Evolutionary conservation across 352 stramenopile genomes (phyloP), one percentile per base, ranked within the genome.

Genomic region (Phytophthora quininea): DNA sequence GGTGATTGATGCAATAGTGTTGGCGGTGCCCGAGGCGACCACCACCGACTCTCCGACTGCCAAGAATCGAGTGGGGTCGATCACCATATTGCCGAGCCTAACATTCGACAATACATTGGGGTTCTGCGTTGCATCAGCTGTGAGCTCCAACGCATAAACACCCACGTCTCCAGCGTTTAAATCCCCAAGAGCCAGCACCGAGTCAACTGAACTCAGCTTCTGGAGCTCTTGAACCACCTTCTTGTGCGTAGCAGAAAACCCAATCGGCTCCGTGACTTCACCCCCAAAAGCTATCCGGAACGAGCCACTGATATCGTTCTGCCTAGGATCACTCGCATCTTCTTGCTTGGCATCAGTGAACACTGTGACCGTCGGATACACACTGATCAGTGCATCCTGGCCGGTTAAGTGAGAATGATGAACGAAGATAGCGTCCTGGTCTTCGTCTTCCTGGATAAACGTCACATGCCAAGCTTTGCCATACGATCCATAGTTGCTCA

Each of bases 401-500:
- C 86, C 96, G 3, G 79, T 97, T 10, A 95, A 68, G 27, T 71
- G 89, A 31, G 73, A 81, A 59, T 89, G 81, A 58, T 92, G 89
- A 65, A 90, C 86, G 54, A 85, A 88, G n/a, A 97, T 65, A 10
- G 80, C 68, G 40, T 96, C 88, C 11, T 78, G 62, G 15, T 86
- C 67, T 30, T 89, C 84, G 0, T 86, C 69, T 57, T 87, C 62
- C 31, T 77, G 65, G 24, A 75, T 56, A 64, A 99, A 99, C 7
- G 96, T 99, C 32, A 99, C 79, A 14, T 91, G 71, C 95, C 96
- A 99, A 3, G 84, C 76, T 51, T 86, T 86, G 5, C 92, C 95
- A 7, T 90, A 79, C 6, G 76, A 60, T 1, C 86, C 82, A 29
- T 90, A 90, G 40, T 80, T 71, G 30, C 72, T 87, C 27, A 88